A percentile compares a stretch with the other conserved stretches of the same genome.
phyloP scores from a whole-genome alignment of 176 grass and related monocot species.

The Aechmea fasciata region DNA sequence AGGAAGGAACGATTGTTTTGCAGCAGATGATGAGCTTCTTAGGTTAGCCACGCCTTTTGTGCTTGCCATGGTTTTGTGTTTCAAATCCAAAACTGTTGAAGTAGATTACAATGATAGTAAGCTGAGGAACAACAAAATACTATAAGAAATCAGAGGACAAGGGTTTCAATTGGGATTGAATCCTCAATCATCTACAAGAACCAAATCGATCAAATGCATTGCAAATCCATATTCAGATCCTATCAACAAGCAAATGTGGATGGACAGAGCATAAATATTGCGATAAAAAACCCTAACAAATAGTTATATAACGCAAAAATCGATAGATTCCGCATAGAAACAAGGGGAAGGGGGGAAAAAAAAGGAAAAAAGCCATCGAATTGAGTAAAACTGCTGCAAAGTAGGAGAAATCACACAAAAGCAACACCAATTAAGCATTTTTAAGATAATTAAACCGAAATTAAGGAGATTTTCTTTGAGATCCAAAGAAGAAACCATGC shows the following conservation, averaged over 20 bases:
- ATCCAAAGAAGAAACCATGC: background rate
- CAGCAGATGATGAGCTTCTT: slow-evolving; percentile 21
- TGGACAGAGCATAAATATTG: background rate
- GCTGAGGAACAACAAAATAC: background rate
- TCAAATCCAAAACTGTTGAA: slow-evolving; percentile 2
- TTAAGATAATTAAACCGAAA: background rate
- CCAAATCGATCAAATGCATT: background rate
- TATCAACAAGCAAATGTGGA: background rate
- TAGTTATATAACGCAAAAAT: background rate
- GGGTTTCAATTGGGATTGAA: background rate
- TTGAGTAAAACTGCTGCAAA: background rate
- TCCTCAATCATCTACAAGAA: background rate
- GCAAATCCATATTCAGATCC: background rate
- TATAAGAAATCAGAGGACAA: slow-evolving; percentile 7
- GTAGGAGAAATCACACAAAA: background rate
- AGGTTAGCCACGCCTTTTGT: slow-evolving; percentile 16
- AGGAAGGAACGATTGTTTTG: slow-evolving; percentile 36
- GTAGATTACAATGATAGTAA: background rate
- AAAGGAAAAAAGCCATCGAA: background rate
- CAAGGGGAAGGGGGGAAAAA: background rate
- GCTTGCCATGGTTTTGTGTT: slow-evolving; percentile 23
- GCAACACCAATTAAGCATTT: background rate
- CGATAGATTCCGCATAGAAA: background rate
- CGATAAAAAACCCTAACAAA: background rate
- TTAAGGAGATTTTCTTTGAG: background rate